Conservation (phyloP, 2,329 filamentous ascomycete species). For the Saccharata proteae region DNA sequence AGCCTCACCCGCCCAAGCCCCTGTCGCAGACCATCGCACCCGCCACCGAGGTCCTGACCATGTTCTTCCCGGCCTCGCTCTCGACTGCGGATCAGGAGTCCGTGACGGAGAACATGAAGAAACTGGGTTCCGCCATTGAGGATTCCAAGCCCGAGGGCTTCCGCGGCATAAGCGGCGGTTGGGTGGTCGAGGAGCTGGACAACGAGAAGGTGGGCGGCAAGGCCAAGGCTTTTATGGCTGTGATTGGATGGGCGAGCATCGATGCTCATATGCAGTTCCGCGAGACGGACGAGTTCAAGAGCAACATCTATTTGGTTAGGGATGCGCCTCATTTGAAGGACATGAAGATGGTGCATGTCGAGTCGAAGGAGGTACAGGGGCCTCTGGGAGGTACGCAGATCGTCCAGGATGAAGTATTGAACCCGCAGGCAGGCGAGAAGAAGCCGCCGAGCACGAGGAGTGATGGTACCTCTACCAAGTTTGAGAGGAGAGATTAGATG, state of each 20-base stretch:
- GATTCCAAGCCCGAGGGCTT: background rate
- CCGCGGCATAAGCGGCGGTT: background rate
- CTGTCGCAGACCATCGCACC: background rate
- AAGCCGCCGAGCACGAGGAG: too few species aligned
- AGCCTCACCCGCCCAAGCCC: too few species aligned
- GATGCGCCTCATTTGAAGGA: background rate
- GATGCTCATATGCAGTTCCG: background rate
- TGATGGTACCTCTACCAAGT: too few species aligned
- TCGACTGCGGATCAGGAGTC: background rate
- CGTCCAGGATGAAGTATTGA: too few species aligned
- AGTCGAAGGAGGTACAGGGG: background rate
- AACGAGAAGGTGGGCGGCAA: background rate
- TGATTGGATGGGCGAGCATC: background rate
- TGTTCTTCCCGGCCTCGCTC: background rate
- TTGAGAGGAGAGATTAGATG: too few species aligned
- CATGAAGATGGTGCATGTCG: background rate
- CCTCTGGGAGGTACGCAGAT: too few species aligned
- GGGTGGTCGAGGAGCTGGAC: background rate
- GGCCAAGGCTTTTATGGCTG: background rate
- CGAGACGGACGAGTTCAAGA: background rate
- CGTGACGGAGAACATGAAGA: background rate
- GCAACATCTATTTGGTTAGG: background rate
- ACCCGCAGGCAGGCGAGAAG: too few species aligned
- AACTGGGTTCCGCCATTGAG: background rate
- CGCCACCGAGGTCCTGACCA: background rate